Evolutionary conservation across 768 basidiomycete species (phyloP).

Genomic region (Termitomyces sp.): DNA sequence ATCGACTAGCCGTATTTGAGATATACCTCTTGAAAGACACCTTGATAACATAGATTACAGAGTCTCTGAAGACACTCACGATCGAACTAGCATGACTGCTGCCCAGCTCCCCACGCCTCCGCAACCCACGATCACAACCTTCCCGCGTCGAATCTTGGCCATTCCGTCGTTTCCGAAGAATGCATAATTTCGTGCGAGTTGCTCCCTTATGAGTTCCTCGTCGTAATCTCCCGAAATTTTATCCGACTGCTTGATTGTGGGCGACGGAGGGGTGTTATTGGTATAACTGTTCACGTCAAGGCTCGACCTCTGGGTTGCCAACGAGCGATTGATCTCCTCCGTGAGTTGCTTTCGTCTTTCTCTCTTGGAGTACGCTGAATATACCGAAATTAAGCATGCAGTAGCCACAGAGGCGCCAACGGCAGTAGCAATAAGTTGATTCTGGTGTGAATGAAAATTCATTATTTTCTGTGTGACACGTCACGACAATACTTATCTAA

Average conservation of each 20-base stretch:
- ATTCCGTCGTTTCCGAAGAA: constrained; percentile 93
- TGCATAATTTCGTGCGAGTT: constrained; percentile 89
- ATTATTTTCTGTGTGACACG: constrained; percentile 9
- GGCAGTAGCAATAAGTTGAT: constrained; percentile 65
- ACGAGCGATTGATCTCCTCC: constrained; percentile 50
- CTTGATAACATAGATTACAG: neutral
- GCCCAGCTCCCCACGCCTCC: constrained; percentile 98
- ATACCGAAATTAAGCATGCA: constrained; percentile 52
- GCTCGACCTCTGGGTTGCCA: constrained; percentile 27
- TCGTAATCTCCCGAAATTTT: constrained; percentile 37
- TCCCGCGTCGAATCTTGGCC: constrained; percentile 64
- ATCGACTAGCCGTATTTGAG: constrained; percentile 77
- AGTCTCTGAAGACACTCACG: constrained; percentile 43
- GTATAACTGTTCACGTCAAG: constrained; percentile 7
- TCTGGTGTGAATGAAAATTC: constrained; percentile 39
- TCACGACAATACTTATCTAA: neutral
- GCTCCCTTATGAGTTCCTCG: constrained; percentile 82
- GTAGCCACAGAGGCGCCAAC: constrained; percentile 59
- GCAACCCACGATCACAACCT: constrained; percentile 88
- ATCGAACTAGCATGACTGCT: constrained; percentile 88
- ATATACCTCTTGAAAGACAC: constrained; percentile 50
- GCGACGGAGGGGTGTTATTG: constrained; percentile 4
- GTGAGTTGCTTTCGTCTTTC: constrained; percentile 50
- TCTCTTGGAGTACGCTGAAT: constrained; percentile 42
- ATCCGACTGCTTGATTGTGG: constrained; percentile 2